Evolutionary conservation across 331 rosid species (phyloP).

Genomic region (Malus hybrid): DNA sequence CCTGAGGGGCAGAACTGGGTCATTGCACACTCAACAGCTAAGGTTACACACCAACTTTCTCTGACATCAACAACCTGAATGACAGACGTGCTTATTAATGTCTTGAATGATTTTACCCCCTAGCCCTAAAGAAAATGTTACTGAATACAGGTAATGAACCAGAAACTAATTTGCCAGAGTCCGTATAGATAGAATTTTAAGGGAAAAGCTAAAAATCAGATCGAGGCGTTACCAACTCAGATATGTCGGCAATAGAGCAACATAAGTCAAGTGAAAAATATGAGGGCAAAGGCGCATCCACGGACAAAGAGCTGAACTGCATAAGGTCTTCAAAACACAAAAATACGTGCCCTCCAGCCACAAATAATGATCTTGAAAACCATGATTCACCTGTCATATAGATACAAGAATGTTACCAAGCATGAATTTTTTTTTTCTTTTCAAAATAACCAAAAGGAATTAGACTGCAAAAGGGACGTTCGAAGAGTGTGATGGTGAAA

Average conservation of each 20-base stretch:
- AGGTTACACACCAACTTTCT: conserved; percentile 38
- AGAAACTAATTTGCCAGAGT: too few species aligned
- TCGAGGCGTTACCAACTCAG: conserved; percentile 55
- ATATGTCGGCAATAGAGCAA: conserved; percentile 55
- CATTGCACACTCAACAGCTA: conserved; percentile 35
- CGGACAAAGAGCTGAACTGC: conserved; percentile 51
- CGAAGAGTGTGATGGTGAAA: background rate
- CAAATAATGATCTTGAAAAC: conserved; percentile 75
- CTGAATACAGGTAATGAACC: too few species aligned
- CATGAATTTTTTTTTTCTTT: too few species aligned
- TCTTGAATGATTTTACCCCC: too few species aligned
- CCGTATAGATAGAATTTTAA: background rate
- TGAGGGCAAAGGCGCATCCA: conserved; percentile 37
- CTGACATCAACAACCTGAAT: conserved; percentile 58
- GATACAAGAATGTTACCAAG: background rate
- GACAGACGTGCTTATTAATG: background rate
- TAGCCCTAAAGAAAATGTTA: too few species aligned
- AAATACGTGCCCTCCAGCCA: conserved; percentile 55
- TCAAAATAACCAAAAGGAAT: background rate
- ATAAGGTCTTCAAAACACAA: conserved; percentile 63
- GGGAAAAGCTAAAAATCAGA: background rate
- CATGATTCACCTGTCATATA: conserved; percentile 53
- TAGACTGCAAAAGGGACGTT: background rate
- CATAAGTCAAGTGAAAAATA: conserved; percentile 69
- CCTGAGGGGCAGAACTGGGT: conserved; percentile 24